Base-by-base conservation (phyloP, 1,284 basidiomycete species). In the Hemileccinum hortonii region DNA sequence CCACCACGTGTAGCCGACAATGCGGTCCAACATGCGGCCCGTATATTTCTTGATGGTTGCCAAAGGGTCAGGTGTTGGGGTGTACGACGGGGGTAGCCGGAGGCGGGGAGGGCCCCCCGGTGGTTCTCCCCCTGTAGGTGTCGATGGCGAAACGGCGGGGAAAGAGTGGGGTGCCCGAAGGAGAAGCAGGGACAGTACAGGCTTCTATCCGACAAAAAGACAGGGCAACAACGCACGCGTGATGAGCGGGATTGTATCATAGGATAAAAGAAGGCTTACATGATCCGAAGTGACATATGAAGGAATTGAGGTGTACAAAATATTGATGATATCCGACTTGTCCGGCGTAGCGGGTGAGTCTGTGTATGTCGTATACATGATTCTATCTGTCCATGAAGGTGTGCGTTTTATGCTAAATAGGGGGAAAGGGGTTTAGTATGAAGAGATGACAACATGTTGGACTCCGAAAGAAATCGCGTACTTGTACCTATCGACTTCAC, bases 311-410 rank as follows among this genome's bases (percentile, higher is more conserved):
- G 89, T 92, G 64, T 90, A 91, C 37, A 89, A 64, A 9, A 89
- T 52, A 57, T 86, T 87, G 3, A 67, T 75, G 53, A 90, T 84
- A 43, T 72, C 67, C 0, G 86, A 86, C 48, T 72, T 63, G 16
- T 81, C 73, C 7, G 77, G 75, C 6, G 68, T 67, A 53, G 81
- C 73, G 3, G 83, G 78, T 1, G 78, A 75, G 65, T 92, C 91
- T n/a, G 79, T 77, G 61, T 88, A 76, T 7, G 92, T 92, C 3
- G 89, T 80, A 68, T 94, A 97, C 60, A 99, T 75, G 44, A 99
- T 84, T 40, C 96, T 83, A 71, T 99, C 96, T 21, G 95, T 98
- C 92, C 94, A 99, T 19, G 94, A 88, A 0, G 96, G 96, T 7
- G 80, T 77, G 8, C 96, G 84, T 64, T 87, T 91, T 24, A 74